These are phyloP conservation scores for Mycena maculata DNA, from an alignment of 768 basidiomycete genomes.

Conservation along the genomic window DNA sequence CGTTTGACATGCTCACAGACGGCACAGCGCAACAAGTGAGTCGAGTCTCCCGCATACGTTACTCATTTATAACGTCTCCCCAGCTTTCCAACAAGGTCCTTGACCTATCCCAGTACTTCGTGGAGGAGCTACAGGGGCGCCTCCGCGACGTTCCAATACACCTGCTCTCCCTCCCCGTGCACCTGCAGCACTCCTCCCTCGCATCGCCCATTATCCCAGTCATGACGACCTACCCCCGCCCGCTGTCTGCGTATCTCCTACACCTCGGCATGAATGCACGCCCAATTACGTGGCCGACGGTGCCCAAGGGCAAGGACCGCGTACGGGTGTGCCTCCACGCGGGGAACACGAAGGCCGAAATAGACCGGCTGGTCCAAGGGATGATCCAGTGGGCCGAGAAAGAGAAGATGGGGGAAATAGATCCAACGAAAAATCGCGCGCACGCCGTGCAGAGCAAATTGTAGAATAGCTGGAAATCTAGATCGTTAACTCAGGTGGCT, in stretches of 20 bases:
- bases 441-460: constrained; percentile 29
- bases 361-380: constrained; percentile 66
- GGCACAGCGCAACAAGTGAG: constrained; percentile 71
- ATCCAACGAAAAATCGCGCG: constrained; percentile 2
- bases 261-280: constrained; percentile 70
- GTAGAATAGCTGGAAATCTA: constrained; percentile 32
- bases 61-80: neutral
- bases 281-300: constrained; percentile 89
- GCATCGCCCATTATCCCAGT: constrained; percentile 89
- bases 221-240: constrained; percentile 79
- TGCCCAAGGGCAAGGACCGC: constrained; percentile 86
- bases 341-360: constrained; percentile 72
- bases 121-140: constrained; percentile 23
- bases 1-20: constrained; percentile 82
- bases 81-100: constrained; percentile 54
- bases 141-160: constrained; percentile 42
- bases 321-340: constrained; percentile 92
- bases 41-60: constrained; percentile 23
- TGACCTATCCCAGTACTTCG: constrained; percentile 57
- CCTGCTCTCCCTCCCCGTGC: constrained; percentile 59
- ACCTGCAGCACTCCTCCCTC: constrained; percentile 49
- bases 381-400: constrained; percentile 62
- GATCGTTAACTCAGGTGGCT: constrained; percentile 65
- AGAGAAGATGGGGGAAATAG: constrained; percentile 30
- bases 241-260: constrained; percentile 76